phyloP scores from a whole-genome alignment of 2,329 filamentous ascomycete genomes.

The Beauveria pseudobassiana region DNA sequence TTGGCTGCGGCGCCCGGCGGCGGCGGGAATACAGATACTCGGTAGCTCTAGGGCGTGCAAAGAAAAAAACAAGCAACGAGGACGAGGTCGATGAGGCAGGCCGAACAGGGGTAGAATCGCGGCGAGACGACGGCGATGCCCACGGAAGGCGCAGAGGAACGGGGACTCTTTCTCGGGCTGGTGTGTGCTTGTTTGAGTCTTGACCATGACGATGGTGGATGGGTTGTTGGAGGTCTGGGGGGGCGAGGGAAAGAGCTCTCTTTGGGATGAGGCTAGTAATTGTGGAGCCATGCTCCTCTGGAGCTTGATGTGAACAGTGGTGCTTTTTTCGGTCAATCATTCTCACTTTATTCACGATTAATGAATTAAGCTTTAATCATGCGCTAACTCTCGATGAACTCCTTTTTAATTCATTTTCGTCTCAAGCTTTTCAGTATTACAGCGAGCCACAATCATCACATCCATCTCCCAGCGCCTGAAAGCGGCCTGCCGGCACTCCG shows the following conservation, averaged over 20 bases:
- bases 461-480: background rate
- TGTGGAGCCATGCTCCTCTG: background rate
- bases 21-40: constrained; percentile 5
- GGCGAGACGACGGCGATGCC: background rate
- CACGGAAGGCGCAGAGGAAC: background rate
- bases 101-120: background rate
- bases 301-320: background rate
- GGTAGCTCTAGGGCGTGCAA: constrained; percentile 9
- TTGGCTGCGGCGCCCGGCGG: background rate
- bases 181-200: background rate
- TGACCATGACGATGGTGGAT: constrained; percentile 6
- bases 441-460: too few species aligned
- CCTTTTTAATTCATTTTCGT: too few species aligned
- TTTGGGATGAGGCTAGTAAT: constrained; percentile 5
- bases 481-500: background rate
- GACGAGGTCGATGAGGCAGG: background rate
- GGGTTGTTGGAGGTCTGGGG: background rate
- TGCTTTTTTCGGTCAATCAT: background rate
- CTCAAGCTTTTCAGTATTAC: too few species aligned
- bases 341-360: too few species aligned
- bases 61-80: background rate
- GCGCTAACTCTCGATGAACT: too few species aligned
- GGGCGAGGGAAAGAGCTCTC: background rate
- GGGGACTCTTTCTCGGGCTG: background rate
- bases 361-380: too few species aligned